phyloP scores from a whole-genome alignment of 768 basidiomycete species.

The Naganishia onofrii region DNA sequence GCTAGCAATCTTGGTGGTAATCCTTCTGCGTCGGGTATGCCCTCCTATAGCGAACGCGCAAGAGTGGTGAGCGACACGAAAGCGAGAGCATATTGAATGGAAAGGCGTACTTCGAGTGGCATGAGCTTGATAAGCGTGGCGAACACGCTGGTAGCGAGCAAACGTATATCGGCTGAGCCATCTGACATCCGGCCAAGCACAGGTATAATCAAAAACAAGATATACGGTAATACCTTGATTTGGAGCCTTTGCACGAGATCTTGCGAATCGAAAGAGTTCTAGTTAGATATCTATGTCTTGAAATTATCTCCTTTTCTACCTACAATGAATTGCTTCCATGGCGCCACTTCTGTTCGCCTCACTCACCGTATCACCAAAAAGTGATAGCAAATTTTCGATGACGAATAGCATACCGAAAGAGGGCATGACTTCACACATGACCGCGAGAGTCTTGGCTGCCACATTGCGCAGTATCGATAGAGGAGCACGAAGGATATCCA shows the following conservation, averaged over 20 bases:
- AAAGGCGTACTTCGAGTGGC: conserved; percentile 73
- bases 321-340: conserved; percentile 85
- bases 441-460: conserved; percentile 81
- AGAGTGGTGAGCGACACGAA: not conserved
- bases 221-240: conserved; percentile 90
- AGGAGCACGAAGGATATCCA: conserved; percentile 73
- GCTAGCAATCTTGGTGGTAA: conserved; percentile 84
- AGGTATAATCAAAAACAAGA: conserved; percentile 94
- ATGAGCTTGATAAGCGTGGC: conserved; percentile 98
- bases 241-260: conserved; percentile 89
- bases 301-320: conserved; percentile 51
- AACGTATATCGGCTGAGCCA: conserved; percentile 80
- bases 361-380: conserved; percentile 72
- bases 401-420: conserved; percentile 81
- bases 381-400: conserved; percentile 77
- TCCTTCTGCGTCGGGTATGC: conserved; percentile 90
- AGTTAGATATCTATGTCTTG: conserved; percentile 8
- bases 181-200: conserved; percentile 98
- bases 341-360: conserved; percentile 80
- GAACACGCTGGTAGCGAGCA: conserved; percentile 94
- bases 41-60: conserved; percentile 61
- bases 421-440: conserved; percentile 81
- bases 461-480: conserved; percentile 87
- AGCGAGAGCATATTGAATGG: not conserved
- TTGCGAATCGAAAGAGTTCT: conserved; percentile 48